These are phyloP conservation scores for Rhizopogon roseolus DNA, from an alignment of 768 basidiomycete genomes.

Conservation along the genomic window DNA sequence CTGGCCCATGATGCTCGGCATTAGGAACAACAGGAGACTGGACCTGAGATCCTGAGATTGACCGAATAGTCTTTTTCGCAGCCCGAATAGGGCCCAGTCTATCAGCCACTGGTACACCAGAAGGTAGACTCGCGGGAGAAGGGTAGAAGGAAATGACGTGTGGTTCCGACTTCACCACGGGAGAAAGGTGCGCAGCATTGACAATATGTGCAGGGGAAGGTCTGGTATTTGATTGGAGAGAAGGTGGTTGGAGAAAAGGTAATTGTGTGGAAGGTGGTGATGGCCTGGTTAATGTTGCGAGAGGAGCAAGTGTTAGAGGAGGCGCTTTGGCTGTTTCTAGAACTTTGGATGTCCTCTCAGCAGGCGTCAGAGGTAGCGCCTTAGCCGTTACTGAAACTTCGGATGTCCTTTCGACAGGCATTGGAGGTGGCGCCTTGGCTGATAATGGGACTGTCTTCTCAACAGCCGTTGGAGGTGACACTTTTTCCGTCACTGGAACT, in stretches of 20 bases:
- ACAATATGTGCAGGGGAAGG: neutral
- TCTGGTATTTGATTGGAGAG: neutral
- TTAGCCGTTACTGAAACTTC: neutral
- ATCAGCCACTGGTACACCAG: conserved; percentile 7
- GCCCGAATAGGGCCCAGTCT: conserved; percentile 30
- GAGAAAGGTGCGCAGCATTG: conserved; percentile 7
- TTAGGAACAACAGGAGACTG: conserved; percentile 8
- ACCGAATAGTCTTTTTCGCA: conserved; percentile 21
- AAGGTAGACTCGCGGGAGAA: conserved; percentile 7
- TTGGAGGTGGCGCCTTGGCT: neutral
- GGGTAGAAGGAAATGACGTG: conserved; percentile 1
- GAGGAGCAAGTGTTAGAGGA: conserved; percentile 2
- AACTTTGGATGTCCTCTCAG: neutral
- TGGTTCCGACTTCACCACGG: conserved; percentile 15
- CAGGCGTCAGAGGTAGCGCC: neutral
- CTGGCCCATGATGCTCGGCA: neutral
- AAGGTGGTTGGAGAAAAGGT: neutral
- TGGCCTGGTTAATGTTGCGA: neutral
- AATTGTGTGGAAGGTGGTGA: neutral
- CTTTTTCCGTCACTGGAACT: neutral
- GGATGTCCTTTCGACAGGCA: neutral
- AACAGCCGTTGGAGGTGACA: neutral
- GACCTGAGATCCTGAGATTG: conserved; percentile 1
- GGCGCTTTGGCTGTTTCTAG: neutral
- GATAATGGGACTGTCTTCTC: neutral